A percentile compares a stretch with the other conserved stretches of the same genome.
These are phyloP conservation scores for Medicago ruthenica DNA, from an alignment of 306 rosid genomes.

Conservation along the genomic window DNA sequence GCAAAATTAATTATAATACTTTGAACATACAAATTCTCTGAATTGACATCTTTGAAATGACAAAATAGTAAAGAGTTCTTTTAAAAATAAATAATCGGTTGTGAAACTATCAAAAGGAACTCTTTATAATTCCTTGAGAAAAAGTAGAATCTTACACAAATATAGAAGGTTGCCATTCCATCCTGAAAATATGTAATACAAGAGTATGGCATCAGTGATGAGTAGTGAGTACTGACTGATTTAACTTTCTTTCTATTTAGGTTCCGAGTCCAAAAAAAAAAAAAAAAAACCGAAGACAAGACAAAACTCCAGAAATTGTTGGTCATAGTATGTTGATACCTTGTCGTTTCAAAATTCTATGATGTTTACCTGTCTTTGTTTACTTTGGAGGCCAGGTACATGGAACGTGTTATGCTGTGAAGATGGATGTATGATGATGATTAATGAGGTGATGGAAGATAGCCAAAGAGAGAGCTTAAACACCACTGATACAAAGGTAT, in stretches of 20 bases:
- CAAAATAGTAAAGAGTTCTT: not conserved
- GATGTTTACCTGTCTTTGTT: conserved; percentile 47
- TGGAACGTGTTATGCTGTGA: conserved; percentile 38
- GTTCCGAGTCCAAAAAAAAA: conserved; percentile 31
- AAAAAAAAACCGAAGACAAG: conserved; percentile 15
- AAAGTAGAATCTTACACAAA: conserved; percentile 42
- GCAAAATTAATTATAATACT: no score
- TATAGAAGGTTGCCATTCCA: conserved; percentile 53
- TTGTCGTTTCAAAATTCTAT: conserved; percentile 29
- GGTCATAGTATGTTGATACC: no score
- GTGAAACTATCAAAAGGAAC: conserved; percentile 44
- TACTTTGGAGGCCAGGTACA: conserved; percentile 44
- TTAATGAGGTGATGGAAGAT: conserved; percentile 41
- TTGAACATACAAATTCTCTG: not conserved
- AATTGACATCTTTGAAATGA: conserved; percentile 11
- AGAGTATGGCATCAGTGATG: not conserved
- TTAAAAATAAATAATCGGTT: conserved; percentile 39
- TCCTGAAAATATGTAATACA: conserved; percentile 22
- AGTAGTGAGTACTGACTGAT: not conserved
- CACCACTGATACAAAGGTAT: conserved; percentile 44
- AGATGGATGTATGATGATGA: conserved; percentile 42
- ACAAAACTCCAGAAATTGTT: conserved; percentile 31
- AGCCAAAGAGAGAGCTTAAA: conserved; percentile 40
- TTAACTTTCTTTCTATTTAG: not conserved
- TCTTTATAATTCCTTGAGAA: not conserved